phyloP scores from a whole-genome alignment of 2,329 filamentous ascomycete species.

The Zymoseptoria ardabiliae region DNA sequence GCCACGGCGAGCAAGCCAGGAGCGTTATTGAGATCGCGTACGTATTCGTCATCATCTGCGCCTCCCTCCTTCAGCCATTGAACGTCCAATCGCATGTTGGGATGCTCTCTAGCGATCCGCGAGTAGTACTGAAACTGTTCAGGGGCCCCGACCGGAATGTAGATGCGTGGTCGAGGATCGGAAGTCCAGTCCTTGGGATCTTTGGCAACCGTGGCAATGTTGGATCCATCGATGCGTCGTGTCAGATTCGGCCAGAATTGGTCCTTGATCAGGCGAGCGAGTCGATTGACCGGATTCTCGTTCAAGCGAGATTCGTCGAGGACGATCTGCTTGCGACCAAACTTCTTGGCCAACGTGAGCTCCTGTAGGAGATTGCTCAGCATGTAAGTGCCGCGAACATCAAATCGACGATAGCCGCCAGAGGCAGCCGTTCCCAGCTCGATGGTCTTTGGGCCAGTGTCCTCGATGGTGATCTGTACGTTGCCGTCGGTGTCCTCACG shows the following conservation, averaged over 20 bases:
- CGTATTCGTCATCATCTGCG: slow-evolving; percentile 62
- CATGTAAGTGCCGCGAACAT: slow-evolving; percentile 94
- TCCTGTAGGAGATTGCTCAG: slow-evolving; percentile 94
- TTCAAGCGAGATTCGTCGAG: slow-evolving; percentile 86
- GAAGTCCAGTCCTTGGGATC: slow-evolving; percentile 95
- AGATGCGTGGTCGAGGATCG: slow-evolving; percentile 84
- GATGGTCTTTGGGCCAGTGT: slow-evolving; percentile 85
- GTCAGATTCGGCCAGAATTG: slow-evolving; percentile 93
- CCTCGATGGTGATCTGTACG: slow-evolving; percentile 96
- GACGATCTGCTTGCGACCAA: slow-evolving; percentile 80
- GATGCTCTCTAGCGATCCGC: slow-evolving; percentile 66
- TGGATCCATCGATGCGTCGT: slow-evolving; percentile 78
- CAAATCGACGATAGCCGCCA: slow-evolving; percentile 77
- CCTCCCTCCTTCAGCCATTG: slow-evolving; percentile 62
- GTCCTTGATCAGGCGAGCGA: slow-evolving; percentile 78
- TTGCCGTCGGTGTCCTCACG: slow-evolving; percentile 92
- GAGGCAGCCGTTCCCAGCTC: slow-evolving; percentile 78
- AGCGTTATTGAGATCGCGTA: slow-evolving; percentile 75
- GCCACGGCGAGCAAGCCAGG: slow-evolving; percentile 85
- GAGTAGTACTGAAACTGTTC: slow-evolving; percentile 88
- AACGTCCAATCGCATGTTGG: slow-evolving; percentile 83
- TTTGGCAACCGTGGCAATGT: slow-evolving; percentile 74
- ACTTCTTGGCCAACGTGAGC: slow-evolving; percentile 83
- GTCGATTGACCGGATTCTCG: slow-evolving; percentile 86
- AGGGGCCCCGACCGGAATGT: slow-evolving; percentile 75